Base-by-base conservation (phyloP, 192 early-diverging fungal genomes). In the Coemansia sp. region DNA sequence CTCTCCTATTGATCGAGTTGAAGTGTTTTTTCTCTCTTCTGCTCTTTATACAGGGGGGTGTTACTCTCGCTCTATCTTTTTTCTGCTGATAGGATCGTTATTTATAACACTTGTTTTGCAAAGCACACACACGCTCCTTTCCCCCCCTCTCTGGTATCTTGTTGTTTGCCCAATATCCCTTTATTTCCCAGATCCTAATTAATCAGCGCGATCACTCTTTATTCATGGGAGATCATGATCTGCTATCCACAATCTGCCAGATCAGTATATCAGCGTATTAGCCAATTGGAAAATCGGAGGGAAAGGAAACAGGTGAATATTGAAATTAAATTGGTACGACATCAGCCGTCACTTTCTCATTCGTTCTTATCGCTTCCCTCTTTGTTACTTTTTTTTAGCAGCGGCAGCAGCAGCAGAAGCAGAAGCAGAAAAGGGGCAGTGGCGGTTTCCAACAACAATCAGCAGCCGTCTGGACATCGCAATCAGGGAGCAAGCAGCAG, bases 1-100 rank as follows among this genome's bases (percentile, higher is more conserved):
- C 22, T 5, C 20, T 37, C 11, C 54, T 37, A 63, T 50, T 20
- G 62, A 19, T 5, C 48, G 37, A 61, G 22, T 45, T 63, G 54
- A 70, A 44, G 44, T 59, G 69, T 55, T 19, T 70, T 55, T 69
- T 55, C 45, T 51, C n/a, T 51, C n/a, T 22, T 60, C 46, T 22
- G 8, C 9, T 61, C 19, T 13, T 38, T 39, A 60, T 64, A 12
- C 3, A 63, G 1, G 7, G 7, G 6, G 2, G 22, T 19, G 2
- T 63, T 19, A 7, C 5, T 45, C 20, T 63, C 7, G 6, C 11
- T 48, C 25, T 20, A 20, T 20, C 20, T 37, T 54, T 32, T 43
- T 48, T 32, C 48, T 17, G 13, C 17, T 17, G 58, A 14, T 43
- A 32, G n/a, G 38, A 39, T 42, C 39, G 12, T 61, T 13, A n/a